These are phyloP conservation scores for Botrytis porri DNA, from an alignment of 2,329 filamentous ascomycete species.

Conservation along the genomic window DNA sequence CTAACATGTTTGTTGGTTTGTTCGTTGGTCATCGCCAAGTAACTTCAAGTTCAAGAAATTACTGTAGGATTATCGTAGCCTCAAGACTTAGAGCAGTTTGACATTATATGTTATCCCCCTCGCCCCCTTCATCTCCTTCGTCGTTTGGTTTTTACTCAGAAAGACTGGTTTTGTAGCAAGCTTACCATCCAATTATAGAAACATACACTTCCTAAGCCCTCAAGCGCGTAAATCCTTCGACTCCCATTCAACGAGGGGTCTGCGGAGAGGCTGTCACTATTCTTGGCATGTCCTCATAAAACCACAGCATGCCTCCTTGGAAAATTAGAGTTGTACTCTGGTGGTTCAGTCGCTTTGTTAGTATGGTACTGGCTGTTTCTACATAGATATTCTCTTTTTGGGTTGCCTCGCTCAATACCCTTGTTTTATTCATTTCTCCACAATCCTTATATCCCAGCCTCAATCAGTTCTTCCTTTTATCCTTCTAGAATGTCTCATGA, in stretches of 20 bases:
- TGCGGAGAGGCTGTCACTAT: conserved; percentile 12
- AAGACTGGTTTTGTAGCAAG: background rate
- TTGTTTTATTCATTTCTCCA: conserved; percentile 1
- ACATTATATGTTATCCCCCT: background rate
- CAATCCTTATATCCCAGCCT: background rate
- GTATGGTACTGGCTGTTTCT: background rate
- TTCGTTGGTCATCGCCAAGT: background rate
- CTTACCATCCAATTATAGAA: conserved; percentile 16
- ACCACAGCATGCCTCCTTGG: background rate
- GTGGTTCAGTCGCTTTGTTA: background rate
- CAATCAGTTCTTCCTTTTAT: background rate
- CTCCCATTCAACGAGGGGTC: background rate
- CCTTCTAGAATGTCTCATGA: conserved; percentile 19
- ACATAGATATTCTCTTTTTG: background rate
- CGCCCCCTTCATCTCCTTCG: background rate
- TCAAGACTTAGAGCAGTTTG: background rate
- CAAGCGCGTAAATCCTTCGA: conserved; percentile 9
- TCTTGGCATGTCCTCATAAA: conserved; percentile 18
- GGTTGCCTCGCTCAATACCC: background rate
- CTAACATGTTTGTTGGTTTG: background rate
- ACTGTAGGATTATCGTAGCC: background rate
- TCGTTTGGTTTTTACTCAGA: background rate
- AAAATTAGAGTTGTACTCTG: conserved; percentile 11
- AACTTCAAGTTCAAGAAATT: background rate
- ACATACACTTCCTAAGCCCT: background rate